Base-by-base conservation (phyloP, 2,329 filamentous ascomycete species). In the Tolypocladium endophyticum region DNA sequence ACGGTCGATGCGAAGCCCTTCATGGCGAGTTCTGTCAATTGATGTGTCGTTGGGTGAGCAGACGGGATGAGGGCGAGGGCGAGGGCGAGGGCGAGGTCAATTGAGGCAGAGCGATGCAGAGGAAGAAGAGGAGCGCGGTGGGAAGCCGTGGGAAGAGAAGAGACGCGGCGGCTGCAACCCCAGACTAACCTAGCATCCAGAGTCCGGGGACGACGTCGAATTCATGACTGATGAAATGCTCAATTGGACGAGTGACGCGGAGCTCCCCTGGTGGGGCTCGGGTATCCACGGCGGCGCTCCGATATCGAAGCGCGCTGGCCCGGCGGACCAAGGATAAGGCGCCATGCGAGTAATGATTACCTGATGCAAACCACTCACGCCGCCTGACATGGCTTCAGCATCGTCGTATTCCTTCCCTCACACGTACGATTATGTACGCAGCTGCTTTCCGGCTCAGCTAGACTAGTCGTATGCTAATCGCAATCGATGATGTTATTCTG, bases 261-360 rank as follows among this genome's bases (percentile, higher is more conserved):
- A 41, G 38, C 18, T 18, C 52, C 63, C 61, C 28, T 61, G 47
- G 66, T 64, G 65, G 67, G 65, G 66, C 62, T 64, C 67, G 65
- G 66, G 59, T 67, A 64, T 53, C 64, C 62, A 61, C 67, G 64
- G 65, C 56, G 58, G 58, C 63, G 56, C 62, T 67, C 66, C 67
- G 66, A 68, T 66, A 63, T 64, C 59, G 60, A 61, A 57, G 55
- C 59, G 47, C 58, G 50, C 55, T 41, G 8, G 4, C 3, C 16
- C 12, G 47, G 25, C 45, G 25, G 14, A 18, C 45, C 45, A 28
- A 6, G 45, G 11, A 47, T 47, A 47, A 47, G 23, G 25, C 14
- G 28, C 25, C 14, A 30, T 45, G n/a, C n/a, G 20, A n/a, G 23
- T 52, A 52, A 53, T 53, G 50, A 53, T 53, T 53, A 53, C 50